Evolutionary conservation across 225 moss, liverwort and hornwort species (phyloP).

Genomic region (Antitrichia curtipendula): DNA sequence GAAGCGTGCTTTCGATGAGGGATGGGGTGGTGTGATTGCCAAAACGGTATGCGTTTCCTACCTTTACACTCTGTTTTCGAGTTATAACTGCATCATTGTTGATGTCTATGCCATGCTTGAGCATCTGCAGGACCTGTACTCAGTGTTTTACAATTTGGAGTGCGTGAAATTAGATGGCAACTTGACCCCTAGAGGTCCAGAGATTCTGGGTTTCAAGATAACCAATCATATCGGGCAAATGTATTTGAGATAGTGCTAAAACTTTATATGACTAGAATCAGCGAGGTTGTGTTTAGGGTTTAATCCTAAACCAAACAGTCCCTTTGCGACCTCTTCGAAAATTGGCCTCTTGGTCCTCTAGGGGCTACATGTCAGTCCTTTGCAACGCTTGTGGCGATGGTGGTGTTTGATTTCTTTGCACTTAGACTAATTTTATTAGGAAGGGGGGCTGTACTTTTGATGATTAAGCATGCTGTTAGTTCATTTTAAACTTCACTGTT

Average conservation of each 20-base stretch:
- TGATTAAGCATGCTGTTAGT: not conserved
- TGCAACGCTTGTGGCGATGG: not conserved
- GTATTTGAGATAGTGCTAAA: not conserved
- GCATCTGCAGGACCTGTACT: not conserved
- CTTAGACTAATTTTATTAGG: not conserved
- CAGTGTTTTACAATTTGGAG: not conserved
- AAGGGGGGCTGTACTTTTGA: not conserved
- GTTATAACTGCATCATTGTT: not conserved
- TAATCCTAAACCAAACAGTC: not conserved
- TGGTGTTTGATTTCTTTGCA: not conserved
- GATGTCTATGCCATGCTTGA: not conserved
- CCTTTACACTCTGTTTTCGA: not conserved
- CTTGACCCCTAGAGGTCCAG: not conserved
- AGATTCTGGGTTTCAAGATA: not conserved
- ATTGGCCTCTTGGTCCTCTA: not conserved
- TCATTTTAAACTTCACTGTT: not conserved
- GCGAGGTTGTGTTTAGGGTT: not conserved
- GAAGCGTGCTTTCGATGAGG: conserved; percentile 97
- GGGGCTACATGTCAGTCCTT: not conserved
- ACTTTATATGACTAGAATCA: not conserved
- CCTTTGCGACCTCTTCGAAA: not conserved
- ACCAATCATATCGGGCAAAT: not conserved
- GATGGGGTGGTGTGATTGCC: conserved; percentile 96
- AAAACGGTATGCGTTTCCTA: conserved; percentile 50
- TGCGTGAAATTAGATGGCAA: not conserved